Percentiles rank a stretch among this genome's conserved stretches.
Evolutionary conservation across 1,139 yeast species (phyloP).

Genomic region (Magnusiomyces sp.): DNA sequence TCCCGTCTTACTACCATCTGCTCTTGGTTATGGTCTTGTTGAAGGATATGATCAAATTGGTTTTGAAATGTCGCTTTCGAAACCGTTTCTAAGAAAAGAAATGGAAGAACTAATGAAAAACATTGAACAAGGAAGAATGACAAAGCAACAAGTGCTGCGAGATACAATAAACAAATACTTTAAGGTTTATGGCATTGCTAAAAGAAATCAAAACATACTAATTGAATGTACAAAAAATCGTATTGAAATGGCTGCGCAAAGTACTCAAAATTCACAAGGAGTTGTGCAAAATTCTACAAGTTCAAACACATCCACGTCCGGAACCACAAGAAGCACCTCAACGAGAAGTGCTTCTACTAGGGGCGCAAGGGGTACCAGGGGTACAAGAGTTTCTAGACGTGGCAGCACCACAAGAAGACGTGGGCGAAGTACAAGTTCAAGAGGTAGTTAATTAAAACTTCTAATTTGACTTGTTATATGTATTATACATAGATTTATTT

Average conservation of each 20-base stretch:
- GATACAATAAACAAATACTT: slow-evolving; percentile 54
- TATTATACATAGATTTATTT: no score
- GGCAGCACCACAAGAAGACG: neutral
- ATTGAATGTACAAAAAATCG: slow-evolving; percentile 7
- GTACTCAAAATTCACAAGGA: no score
- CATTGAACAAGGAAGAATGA: slow-evolving; percentile 57
- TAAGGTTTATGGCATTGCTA: slow-evolving; percentile 35
- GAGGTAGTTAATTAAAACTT: neutral
- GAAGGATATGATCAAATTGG: slow-evolving; percentile 82
- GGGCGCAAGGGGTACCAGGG: neutral
- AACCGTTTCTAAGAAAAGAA: slow-evolving; percentile 76
- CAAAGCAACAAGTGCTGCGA: slow-evolving; percentile 47
- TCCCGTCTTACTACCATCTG: slow-evolving; percentile 56
- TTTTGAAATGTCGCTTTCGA: slow-evolving; percentile 65
- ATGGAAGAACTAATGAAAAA: slow-evolving; percentile 60
- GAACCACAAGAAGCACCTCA: neutral
- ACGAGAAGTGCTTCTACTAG: neutral
- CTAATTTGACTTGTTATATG: neutral
- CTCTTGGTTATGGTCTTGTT: slow-evolving; percentile 77
- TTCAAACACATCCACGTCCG: neutral
- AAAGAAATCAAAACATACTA: slow-evolving; percentile 21
- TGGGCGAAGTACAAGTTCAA: neutral
- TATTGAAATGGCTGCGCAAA: neutral
- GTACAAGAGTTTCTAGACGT: neutral
- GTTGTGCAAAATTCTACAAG: neutral